Evolutionary conservation across 2,329 filamentous ascomycete genomes (phyloP).

Genomic region (Ilyonectria sp.): DNA sequence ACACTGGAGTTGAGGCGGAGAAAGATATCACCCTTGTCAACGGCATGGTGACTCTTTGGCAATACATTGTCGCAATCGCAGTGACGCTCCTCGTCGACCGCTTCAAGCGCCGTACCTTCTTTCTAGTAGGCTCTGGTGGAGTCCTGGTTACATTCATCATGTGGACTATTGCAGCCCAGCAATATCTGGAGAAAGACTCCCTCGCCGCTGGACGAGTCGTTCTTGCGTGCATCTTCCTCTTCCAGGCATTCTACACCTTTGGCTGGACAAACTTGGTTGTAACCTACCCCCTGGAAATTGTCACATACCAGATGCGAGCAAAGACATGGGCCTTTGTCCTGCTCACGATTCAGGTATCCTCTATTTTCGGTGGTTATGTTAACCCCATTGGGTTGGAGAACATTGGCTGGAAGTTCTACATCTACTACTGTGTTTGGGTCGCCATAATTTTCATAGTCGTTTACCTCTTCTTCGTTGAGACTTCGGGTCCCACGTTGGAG

Average conservation of each 20-base stretch:
- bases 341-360: conserved; percentile 56
- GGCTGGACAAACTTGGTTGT: conserved; percentile 62
- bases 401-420: conserved; percentile 60
- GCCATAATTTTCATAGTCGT: conserved; percentile 54
- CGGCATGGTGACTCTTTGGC: conserved; percentile 59
- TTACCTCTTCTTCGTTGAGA: conserved; percentile 57
- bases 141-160: conserved; percentile 57
- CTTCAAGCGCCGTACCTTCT: conserved; percentile 57
- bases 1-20: conserved; percentile 55
- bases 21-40: conserved; percentile 60
- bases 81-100: conserved; percentile 56
- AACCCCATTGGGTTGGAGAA: conserved; percentile 56
- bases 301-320: conserved; percentile 59
- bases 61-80: conserved; percentile 58
- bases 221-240: conserved; percentile 60
- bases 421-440: conserved; percentile 59
- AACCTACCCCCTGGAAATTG: conserved; percentile 60
- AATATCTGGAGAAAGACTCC: conserved; percentile 53
- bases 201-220: conserved; percentile 53
- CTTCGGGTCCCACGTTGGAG: conserved; percentile 54
- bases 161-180: conserved; percentile 58
- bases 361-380: conserved; percentile 58
- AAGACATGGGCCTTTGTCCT: conserved; percentile 59
- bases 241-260: conserved; percentile 59
- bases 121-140: conserved; percentile 56